A percentile compares a stretch with the other conserved stretches of the same genome.
These are phyloP conservation scores for Claviceps arundinis DNA, from an alignment of 2,329 filamentous ascomycete species.

Conservation along the genomic window DNA sequence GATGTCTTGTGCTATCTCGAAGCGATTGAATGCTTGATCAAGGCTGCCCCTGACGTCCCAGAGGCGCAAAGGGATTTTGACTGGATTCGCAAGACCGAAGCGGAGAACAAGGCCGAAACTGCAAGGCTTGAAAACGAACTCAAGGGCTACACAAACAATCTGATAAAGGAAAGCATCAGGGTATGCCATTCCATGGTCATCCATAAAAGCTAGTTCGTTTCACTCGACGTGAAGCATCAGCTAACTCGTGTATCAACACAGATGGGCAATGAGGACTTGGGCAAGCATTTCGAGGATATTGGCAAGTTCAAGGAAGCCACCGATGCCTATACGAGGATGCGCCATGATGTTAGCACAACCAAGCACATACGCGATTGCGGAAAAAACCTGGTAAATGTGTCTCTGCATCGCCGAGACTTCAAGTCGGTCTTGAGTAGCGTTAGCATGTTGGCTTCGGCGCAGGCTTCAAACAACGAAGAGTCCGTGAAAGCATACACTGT, in stretches of 20 bases:
- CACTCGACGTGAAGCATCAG: neutral
- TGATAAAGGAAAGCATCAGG: constrained; percentile 92
- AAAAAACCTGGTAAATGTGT: constrained; percentile 63
- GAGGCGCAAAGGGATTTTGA: constrained; percentile 52
- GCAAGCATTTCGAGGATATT: constrained; percentile 65
- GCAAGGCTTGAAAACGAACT: constrained; percentile 71
- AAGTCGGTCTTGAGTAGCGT: constrained; percentile 45
- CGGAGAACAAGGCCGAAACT: constrained; percentile 55
- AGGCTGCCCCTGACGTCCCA: constrained; percentile 51
- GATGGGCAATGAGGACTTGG: constrained; percentile 93
- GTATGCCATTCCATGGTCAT: constrained; percentile 31
- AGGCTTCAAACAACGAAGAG: constrained; percentile 33
- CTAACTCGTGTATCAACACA: constrained; percentile 20
- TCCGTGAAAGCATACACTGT: constrained; percentile 34
- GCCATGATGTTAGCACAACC: constrained; percentile 73
- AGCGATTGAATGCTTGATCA: constrained; percentile 50
- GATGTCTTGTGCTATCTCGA: constrained; percentile 61
- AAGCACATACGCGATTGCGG: constrained; percentile 76
- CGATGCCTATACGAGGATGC: constrained; percentile 75
- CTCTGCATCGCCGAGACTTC: constrained; percentile 70
- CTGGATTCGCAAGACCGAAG: constrained; percentile 63
- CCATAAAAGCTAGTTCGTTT: neutral
- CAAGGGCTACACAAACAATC: constrained; percentile 88
- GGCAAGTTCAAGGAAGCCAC: constrained; percentile 61
- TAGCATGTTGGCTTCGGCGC: constrained; percentile 48